A percentile compares a stretch with the other conserved stretches of the same genome.
These are phyloP conservation scores for Coelastrella sp. DNA, from an alignment of 139 green algal species.

Conservation along the genomic window DNA sequence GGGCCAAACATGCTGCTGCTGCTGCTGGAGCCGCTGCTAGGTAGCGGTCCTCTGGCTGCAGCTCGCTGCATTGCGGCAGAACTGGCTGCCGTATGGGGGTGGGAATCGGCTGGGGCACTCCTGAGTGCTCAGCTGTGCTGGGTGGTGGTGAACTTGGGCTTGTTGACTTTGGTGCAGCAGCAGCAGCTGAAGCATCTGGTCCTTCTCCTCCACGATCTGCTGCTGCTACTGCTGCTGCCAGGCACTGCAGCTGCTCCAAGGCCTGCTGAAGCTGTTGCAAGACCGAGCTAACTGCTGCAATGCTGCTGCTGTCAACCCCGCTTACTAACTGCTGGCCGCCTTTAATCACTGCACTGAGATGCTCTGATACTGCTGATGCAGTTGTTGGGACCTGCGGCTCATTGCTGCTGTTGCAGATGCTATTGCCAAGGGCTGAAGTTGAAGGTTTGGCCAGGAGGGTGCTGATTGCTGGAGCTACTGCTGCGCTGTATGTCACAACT, in stretches of 20 bases:
- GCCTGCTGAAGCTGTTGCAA: no score
- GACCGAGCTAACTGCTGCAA: no score
- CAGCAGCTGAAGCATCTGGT: background rate
- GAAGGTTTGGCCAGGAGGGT: background rate
- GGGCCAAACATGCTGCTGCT: background rate
- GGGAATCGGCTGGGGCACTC: no score
- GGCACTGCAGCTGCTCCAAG: no score
- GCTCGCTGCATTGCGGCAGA: no score
- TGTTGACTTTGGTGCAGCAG: background rate
- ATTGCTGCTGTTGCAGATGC: background rate
- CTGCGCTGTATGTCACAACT: background rate
- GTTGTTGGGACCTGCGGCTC: background rate
- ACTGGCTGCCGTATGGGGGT: no score
- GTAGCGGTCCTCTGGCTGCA: no score
- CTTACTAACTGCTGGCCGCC: no score
- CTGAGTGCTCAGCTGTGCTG: no score
- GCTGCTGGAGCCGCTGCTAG: background rate
- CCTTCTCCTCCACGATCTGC: background rate
- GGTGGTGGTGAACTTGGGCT: background rate
- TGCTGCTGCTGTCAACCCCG: no score
- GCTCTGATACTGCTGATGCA: no score
- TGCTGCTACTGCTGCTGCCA: background rate
- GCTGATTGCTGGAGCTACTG: background rate
- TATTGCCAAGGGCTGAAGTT: background rate
- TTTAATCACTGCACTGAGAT: no score